Conservation (phyloP, 73 alveolate species). For the Paramecium primaurelia region DNA sequence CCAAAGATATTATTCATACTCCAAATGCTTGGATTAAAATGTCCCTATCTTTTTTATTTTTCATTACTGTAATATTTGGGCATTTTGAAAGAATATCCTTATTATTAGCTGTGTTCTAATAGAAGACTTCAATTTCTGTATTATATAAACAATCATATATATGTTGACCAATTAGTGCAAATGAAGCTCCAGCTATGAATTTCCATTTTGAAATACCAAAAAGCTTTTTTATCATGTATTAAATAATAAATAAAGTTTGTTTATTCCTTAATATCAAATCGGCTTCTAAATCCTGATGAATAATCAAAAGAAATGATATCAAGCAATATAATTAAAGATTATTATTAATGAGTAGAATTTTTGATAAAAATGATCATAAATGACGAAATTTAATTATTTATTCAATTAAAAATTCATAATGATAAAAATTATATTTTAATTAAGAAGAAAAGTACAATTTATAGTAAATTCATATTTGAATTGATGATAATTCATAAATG, state of each 20-base stretch:
- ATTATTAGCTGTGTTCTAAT: not conserved
- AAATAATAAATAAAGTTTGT: not conserved
- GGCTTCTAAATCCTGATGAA: not conserved
- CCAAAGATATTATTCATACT: not conserved
- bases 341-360: not conserved
- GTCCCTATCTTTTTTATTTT: not conserved
- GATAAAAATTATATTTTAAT: too few relatives aligned
- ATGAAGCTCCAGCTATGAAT: not conserved
- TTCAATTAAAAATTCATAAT: not conserved
- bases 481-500: not conserved
- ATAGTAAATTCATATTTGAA: too few relatives aligned
- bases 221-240: constrained; percentile 1
- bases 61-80: not conserved
- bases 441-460: too few relatives aligned
- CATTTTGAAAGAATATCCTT: not conserved
- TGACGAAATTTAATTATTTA: not conserved
- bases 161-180: not conserved
- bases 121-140: not conserved
- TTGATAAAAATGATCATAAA: not conserved
- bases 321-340: not conserved
- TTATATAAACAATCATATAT: not conserved
- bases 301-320: not conserved
- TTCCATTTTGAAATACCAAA: not conserved
- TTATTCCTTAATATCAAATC: not conserved
- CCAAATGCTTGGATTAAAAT: constrained; percentile 43